Conservation (phyloP, 768 basidiomycete species). For the Strobilomyces confusus region DNA sequence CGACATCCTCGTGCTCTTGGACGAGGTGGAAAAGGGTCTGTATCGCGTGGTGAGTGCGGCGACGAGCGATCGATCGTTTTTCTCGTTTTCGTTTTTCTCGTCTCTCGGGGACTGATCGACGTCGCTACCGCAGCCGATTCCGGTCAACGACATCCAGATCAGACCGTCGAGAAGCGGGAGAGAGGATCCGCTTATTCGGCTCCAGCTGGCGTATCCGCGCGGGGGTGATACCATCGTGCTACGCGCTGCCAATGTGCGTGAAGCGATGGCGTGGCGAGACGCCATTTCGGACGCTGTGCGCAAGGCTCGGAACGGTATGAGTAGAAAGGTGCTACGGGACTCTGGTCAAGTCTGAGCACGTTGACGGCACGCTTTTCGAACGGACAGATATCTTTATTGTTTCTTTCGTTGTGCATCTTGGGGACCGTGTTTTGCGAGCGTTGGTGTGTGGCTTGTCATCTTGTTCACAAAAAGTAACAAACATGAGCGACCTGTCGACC, state of each 20-base stretch:
- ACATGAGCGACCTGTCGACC: not conserved
- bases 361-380: not conserved
- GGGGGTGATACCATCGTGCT: conserved; percentile 69
- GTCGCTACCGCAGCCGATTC: conserved; percentile 53
- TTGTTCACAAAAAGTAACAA: not conserved
- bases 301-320: conserved; percentile 16
- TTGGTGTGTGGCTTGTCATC: not conserved
- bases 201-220: conserved; percentile 64
- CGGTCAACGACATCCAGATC: conserved; percentile 62
- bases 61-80: not conserved
- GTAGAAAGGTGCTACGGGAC: not conserved
- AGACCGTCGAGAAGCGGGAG: conserved; percentile 45
- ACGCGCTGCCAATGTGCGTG: conserved; percentile 52
- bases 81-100: no score
- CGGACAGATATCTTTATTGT: conserved; percentile 33
- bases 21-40: conserved; percentile 60
- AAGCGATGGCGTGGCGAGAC: conserved; percentile 53
- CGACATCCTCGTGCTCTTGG: conserved; percentile 85
- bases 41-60: conserved; percentile 72
- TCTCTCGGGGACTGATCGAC: not conserved
- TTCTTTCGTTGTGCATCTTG: not conserved
- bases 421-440: not conserved
- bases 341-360: not conserved
- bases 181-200: conserved; percentile 67
- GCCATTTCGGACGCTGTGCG: conserved; percentile 30